These are phyloP conservation scores for Pyrus betulifolia DNA, from an alignment of 306 rosid species.

Conservation along the genomic window DNA sequence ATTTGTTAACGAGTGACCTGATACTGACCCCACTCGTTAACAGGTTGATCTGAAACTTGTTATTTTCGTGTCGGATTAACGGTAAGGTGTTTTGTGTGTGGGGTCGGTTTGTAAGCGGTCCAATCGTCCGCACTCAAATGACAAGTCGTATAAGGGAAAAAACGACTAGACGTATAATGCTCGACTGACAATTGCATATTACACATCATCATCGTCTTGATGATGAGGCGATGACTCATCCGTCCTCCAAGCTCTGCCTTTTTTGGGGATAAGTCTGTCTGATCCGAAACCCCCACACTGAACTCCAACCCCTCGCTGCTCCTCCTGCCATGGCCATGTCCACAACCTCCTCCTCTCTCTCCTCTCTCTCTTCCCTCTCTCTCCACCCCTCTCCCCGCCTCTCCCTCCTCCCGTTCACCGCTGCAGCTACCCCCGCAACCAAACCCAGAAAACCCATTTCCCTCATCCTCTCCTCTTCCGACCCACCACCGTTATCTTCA, in stretches of 20 bases:
- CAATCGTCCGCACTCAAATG: background rate
- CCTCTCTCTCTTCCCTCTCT: slow-evolving; percentile 49
- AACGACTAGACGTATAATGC: background rate
- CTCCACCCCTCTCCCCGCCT: slow-evolving; percentile 31
- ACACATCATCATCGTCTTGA: slow-evolving; percentile 3
- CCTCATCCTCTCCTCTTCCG: slow-evolving; percentile 9
- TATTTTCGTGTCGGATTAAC: too few relatives aligned
- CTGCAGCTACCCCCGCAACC: slow-evolving; percentile 22
- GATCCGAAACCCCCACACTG: background rate
- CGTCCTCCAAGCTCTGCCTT: background rate
- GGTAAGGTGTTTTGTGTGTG: too few relatives aligned
- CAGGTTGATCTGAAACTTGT: rapidly evolving
- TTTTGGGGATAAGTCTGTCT: background rate
- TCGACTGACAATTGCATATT: background rate
- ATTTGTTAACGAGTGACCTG: too few relatives aligned
- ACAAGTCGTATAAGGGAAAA: background rate
- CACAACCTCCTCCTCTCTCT: slow-evolving; percentile 37
- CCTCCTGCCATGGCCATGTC: slow-evolving; percentile 35
- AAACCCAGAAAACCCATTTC: slow-evolving; percentile 17
- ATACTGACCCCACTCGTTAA: too few relatives aligned
- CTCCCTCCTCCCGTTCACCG: slow-evolving; percentile 28
- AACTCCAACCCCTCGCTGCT: background rate
- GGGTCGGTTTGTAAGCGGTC: too few relatives aligned
- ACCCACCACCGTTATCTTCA: slow-evolving; percentile 5
- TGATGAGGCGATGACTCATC: background rate